phyloP scores from a whole-genome alignment of 179 eudicot species.

The Carnegiea gigantea region DNA sequence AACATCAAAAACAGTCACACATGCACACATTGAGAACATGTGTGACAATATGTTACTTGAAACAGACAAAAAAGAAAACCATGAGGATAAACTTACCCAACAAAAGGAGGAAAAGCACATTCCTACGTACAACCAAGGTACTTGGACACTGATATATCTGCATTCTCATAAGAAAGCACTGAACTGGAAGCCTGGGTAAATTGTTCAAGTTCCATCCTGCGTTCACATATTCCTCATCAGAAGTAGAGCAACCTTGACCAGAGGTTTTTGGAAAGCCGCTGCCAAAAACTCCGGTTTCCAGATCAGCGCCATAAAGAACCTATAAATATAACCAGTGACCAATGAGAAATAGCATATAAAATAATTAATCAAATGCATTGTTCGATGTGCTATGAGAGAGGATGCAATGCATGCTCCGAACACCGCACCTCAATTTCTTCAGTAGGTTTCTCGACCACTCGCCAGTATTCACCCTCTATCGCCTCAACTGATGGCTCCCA shows the following conservation, averaged over 20 bases:
- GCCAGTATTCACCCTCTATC: constrained; percentile 97
- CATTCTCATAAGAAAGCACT: constrained; percentile 83
- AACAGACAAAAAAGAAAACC: not conserved
- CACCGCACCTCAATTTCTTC: constrained; percentile 94
- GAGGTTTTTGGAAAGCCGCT: constrained; percentile 82
- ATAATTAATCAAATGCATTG: not conserved
- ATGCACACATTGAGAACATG: not conserved
- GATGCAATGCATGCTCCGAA: constrained; percentile 8
- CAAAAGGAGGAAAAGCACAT: constrained; percentile 99
- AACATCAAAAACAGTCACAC: not conserved
- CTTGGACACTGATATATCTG: constrained; percentile 93
- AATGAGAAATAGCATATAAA: constrained; percentile 5
- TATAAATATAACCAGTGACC: constrained; percentile 27
- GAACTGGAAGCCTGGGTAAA: constrained; percentile 91
- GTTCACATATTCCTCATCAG: constrained; percentile 60
- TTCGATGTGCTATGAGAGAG: not conserved
- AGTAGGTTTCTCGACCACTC: constrained; percentile 89
- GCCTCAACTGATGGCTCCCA: constrained; percentile 66
- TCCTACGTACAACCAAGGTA: constrained; percentile 97
- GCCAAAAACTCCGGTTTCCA: constrained; percentile 92
- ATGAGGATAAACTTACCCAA: constrained; percentile 70
- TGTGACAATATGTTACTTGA: not conserved
- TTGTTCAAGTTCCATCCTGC: constrained; percentile 99
- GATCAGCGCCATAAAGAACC: constrained; percentile 97
- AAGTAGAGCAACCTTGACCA: constrained; percentile 38